phyloP scores from a whole-genome alignment of 2,329 filamentous ascomycete species.

The Coniella vitis region DNA sequence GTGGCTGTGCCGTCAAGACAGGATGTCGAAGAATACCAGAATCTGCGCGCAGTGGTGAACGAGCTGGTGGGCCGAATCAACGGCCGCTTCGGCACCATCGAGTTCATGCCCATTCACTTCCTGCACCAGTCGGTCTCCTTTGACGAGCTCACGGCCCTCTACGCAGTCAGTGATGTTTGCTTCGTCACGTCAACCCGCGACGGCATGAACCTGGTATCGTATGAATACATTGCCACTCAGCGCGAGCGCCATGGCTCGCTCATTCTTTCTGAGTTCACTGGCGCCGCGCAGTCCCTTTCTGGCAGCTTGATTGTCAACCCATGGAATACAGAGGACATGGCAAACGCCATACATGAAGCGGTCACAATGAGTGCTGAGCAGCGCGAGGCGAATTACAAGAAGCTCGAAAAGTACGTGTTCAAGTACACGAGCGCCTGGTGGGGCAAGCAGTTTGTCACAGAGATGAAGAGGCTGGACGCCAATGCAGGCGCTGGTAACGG shows the following conservation, averaged over 20 bases:
- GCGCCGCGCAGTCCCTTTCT: conserved; percentile 89
- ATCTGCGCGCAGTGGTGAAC: conserved; percentile 89
- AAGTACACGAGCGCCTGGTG: conserved; percentile 98
- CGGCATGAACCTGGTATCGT: conserved; percentile 97
- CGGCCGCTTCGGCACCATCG: conserved; percentile 90
- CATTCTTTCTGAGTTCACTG: conserved; percentile 94
- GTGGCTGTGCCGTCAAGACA: conserved; percentile 91
- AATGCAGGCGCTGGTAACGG: conserved; percentile 18
- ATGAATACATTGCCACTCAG: conserved; percentile 96
- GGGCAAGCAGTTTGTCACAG: conserved; percentile 86
- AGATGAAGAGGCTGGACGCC: conserved; percentile 55
- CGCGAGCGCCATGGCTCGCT: conserved; percentile 84
- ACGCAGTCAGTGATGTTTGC: conserved; percentile 86
- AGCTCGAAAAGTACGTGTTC: conserved; percentile 89
- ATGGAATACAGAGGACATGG: conserved; percentile 96
- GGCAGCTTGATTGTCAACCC: conserved; percentile 93
- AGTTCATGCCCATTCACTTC: conserved; percentile 99
- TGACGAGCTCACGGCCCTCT: conserved; percentile 88
- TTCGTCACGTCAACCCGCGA: conserved; percentile 93
- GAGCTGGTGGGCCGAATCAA: conserved; percentile 96
- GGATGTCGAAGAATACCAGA: conserved; percentile 97
- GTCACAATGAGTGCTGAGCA: conserved; percentile 93
- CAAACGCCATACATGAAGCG: conserved; percentile 89
- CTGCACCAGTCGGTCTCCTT: conserved; percentile 94
- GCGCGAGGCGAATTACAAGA: conserved; percentile 78